Evolutionary conservation across 257 asterid genomes (phyloP).

Genomic region (Oldenlandia corymbosa): DNA sequence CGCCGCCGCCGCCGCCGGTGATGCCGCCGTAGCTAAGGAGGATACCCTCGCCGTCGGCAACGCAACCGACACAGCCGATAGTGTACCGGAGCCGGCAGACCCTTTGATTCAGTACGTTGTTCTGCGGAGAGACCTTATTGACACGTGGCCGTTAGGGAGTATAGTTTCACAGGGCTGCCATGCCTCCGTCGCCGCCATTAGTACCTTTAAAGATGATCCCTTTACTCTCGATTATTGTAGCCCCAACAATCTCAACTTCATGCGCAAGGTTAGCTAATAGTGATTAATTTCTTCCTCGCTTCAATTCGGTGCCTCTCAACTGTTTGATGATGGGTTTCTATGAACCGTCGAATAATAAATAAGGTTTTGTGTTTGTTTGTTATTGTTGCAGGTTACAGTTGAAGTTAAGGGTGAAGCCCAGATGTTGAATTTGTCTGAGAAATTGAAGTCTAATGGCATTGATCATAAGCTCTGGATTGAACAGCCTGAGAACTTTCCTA

Average conservation of each 20-base stretch:
- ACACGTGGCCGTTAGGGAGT: conserved; percentile 92
- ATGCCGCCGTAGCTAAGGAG: background rate
- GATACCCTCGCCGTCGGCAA: background rate
- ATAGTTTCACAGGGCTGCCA: conserved; percentile 91
- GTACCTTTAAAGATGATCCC: conserved; percentile 67
- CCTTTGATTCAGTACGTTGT: conserved; percentile 80
- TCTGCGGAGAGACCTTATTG: conserved; percentile 81
- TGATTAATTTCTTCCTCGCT: background rate
- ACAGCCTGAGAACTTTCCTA: conserved; percentile 84
- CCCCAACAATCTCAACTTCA: conserved; percentile 64
- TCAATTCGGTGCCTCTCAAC: background rate
- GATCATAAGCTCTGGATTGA: conserved; percentile 91
- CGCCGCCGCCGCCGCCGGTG: conserved; percentile 12
- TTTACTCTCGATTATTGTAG: conserved; percentile 57
- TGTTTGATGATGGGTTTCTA: background rate
- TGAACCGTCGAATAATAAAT: too few species aligned
- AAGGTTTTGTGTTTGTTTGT: too few species aligned
- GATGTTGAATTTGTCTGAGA: conserved; percentile 61
- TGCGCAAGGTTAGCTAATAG: conserved; percentile 73
- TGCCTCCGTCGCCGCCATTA: conserved; percentile 89
- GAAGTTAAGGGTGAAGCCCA: conserved; percentile 92
- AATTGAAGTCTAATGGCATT: conserved; percentile 58
- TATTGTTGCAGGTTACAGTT: conserved; percentile 58
- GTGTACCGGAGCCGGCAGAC: conserved; percentile 30
- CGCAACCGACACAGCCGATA: conserved; percentile 13